Evolutionary conservation across 148 eudicot species (phyloP).

Genomic region (Salicornia ramosissima): DNA sequence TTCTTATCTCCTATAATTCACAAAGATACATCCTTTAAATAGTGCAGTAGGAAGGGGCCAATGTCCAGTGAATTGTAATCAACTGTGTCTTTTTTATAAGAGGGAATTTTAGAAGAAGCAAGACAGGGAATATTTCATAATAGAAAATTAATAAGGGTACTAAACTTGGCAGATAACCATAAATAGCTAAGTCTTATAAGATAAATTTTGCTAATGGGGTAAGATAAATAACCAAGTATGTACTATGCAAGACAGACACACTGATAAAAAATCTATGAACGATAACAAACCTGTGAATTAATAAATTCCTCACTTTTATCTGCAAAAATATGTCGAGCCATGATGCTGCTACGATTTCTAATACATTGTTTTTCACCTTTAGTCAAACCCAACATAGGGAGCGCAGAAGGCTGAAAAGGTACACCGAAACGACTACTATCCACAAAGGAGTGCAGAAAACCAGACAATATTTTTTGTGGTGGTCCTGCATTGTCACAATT

Average conservation of each 20-base stretch:
- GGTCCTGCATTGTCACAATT: conserved; percentile 56
- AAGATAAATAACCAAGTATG: no score
- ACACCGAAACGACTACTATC: conserved; percentile 63
- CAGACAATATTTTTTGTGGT: conserved; percentile 81
- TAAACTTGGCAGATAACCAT: not conserved
- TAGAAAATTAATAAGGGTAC: no score
- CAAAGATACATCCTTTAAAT: not conserved
- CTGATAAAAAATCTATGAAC: not conserved
- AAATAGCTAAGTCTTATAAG: not conserved
- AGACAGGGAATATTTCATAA: no score
- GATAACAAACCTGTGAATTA: conserved; percentile 64
- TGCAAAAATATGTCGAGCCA: conserved; percentile 91
- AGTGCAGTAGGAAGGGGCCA: not conserved
- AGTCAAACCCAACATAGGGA: conserved; percentile 85
- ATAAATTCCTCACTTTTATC: conserved; percentile 90
- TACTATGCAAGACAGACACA: not conserved
- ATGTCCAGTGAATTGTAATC: not conserved
- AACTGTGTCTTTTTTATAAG: not conserved
- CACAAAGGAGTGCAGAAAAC: conserved; percentile 89
- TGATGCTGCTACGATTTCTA: conserved; percentile 88
- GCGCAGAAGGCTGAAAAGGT: conserved; percentile 71
- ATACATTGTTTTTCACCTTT: conserved; percentile 91
- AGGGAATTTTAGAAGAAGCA: no score
- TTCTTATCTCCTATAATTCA: not conserved
- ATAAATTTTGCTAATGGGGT: no score